A percentile compares a stretch with the other conserved stretches of the same genome.
Conservation (phyloP, 2,329 filamentous ascomycete species). For the Calcarisporium arbuscula region DNA sequence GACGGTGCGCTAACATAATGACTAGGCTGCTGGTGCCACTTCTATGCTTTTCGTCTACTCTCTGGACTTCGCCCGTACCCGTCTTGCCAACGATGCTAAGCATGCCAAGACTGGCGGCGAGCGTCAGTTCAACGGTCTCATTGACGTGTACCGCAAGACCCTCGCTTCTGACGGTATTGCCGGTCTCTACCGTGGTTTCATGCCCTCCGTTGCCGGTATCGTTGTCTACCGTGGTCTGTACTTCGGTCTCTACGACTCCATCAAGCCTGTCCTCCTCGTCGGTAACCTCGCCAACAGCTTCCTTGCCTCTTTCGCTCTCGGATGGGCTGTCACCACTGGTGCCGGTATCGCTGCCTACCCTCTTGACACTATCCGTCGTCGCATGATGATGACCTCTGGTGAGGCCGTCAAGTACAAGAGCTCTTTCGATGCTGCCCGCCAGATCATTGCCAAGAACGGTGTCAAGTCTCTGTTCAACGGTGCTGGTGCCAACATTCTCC, state of each 20-base stretch:
- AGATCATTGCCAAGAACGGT: slow-evolving; percentile 98
- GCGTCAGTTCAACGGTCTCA: slow-evolving; percentile 99
- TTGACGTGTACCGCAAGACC: slow-evolving; percentile 99
- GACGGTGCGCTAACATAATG: slow-evolving; percentile 9
- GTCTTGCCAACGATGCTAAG: slow-evolving; percentile 99
- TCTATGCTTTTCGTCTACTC: slow-evolving; percentile 99
- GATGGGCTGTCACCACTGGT: slow-evolving; percentile 99
- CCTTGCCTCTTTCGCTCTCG: slow-evolving; percentile 97
- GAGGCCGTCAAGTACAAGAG: slow-evolving; percentile 99
- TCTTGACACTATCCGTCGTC: slow-evolving; percentile 99
- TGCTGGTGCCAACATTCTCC: slow-evolving; percentile 99
- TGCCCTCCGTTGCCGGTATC: slow-evolving; percentile 98
- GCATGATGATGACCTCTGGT: slow-evolving; percentile 99
- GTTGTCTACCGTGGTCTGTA: slow-evolving; percentile 99
- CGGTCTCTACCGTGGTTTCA: slow-evolving; percentile 99
- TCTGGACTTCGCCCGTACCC: slow-evolving; percentile 99
- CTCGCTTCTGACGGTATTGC: slow-evolving; percentile 96
- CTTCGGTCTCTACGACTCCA: slow-evolving; percentile 99
- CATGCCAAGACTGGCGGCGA: slow-evolving; percentile 93
- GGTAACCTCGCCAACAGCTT: slow-evolving; percentile 95
- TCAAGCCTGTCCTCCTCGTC: slow-evolving; percentile 96
- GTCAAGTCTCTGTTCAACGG: slow-evolving; percentile 99
- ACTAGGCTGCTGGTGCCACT: slow-evolving; percentile 91
- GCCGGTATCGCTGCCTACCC: slow-evolving; percentile 99
- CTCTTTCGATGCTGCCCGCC: slow-evolving; percentile 87